These are phyloP conservation scores for Raffaelea ambrosiae DNA, from an alignment of 2,329 filamentous ascomycete species.

Conservation along the genomic window DNA sequence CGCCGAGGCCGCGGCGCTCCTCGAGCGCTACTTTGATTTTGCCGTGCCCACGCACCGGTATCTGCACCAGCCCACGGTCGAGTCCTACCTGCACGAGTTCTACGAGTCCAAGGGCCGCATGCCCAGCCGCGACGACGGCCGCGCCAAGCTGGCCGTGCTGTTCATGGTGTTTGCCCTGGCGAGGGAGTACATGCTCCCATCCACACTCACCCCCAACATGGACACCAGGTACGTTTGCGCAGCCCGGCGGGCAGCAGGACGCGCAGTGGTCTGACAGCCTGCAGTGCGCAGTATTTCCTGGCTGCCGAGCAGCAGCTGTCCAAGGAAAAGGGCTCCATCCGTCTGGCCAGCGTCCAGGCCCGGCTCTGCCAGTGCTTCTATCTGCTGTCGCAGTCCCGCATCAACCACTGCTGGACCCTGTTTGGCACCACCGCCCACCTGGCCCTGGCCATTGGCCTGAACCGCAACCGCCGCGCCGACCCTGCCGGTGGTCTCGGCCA, in stretches of 20 bases:
- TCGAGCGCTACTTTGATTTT: constrained; percentile 21
- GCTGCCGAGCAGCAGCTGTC: constrained; percentile 28
- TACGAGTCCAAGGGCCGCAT: constrained; percentile 31
- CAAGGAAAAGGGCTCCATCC: constrained; percentile 27
- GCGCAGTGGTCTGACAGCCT: no score
- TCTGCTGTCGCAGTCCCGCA: constrained; percentile 32
- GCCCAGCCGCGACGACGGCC: constrained; percentile 13
- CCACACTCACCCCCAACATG: neutral
- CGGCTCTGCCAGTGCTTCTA: constrained; percentile 33
- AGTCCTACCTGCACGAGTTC: constrained; percentile 30
- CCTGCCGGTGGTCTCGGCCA: constrained; percentile 16
- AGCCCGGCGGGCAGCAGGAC: no score
- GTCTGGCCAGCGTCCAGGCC: constrained; percentile 31
- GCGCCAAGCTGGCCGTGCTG: neutral
- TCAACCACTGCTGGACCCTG: constrained; percentile 38
- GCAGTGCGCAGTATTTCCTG: constrained; percentile 15
- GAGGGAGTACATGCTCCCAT: constrained; percentile 1
- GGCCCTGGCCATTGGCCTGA: constrained; percentile 29
- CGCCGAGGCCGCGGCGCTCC: neutral
- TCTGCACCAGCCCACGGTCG: constrained; percentile 26
- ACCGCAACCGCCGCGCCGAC: constrained; percentile 21
- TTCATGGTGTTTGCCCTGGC: constrained; percentile 1
- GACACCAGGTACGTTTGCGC: neutral
- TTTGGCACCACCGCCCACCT: constrained; percentile 34
- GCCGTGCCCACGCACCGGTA: constrained; percentile 26